Base-by-base conservation (phyloP, 306 rosid species). In the Lathyrus aphaca region DNA sequence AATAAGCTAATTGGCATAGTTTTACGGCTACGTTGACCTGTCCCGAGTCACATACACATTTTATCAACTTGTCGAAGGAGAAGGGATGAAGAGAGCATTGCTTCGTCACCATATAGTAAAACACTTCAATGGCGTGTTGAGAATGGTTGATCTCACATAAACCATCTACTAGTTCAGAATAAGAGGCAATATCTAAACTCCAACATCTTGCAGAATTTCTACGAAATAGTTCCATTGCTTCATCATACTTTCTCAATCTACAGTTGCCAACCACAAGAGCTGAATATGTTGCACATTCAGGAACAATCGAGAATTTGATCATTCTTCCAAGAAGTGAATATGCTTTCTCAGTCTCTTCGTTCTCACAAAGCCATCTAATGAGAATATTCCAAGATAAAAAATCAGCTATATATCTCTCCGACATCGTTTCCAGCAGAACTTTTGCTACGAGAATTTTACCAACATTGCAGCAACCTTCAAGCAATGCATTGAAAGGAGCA, bases 191-290 rank as follows among this genome's bases (percentile, higher is more conserved):
- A 82, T 70, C 89, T 76, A 94, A 86, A 82, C 81, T 74, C 97
- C 96, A 88, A 77, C 79, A 50, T 61, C 80, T 85, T 77, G 62
- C 38, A 44, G 23, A 35, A 70, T 45, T 64, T 56, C 62, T 73
- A 71, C 46, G 53, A 79, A 85, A 85, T 23, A 87, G 69, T 65
- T 81, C 66, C 74, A 87, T 42, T 73, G 97, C 96, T 78, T 80
- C 78, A 64, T 74, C 82, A 60, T 78, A 82, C 73, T 70, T 81
- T 71, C 79, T 66, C 73, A 64, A 70, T 83, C 83, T 85, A 77
- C 94, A 87, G 82, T 85, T 80, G 60, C 96, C 93, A 75, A 87
- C 5, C 39, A 94, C 72, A 53, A 94, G 85, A 76, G 96, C 89
- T 3, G 90, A 86, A 77, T 88, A 87, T 3, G 97, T 88, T 38